These are phyloP conservation scores for Venturiaceae sp. DNA, from an alignment of 2,329 filamentous ascomycete genomes.

Conservation along the genomic window DNA sequence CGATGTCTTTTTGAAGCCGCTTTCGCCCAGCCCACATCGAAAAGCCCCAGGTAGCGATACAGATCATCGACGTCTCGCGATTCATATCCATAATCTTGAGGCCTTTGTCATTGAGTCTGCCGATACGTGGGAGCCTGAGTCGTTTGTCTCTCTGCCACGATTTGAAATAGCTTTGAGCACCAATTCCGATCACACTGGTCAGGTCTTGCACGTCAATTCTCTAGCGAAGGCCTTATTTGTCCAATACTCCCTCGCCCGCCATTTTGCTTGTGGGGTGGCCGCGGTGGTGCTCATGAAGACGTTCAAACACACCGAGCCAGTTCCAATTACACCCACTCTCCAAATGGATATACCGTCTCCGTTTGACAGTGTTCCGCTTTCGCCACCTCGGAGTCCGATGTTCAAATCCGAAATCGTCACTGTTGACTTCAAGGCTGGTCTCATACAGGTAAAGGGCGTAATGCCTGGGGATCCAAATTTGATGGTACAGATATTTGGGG, in stretches of 20 bases:
- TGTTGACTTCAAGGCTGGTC: constrained; percentile 68
- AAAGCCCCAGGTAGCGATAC: constrained; percentile 44
- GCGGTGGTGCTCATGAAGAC: constrained; percentile 54
- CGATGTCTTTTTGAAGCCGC: constrained; percentile 47
- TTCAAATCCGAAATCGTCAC: constrained; percentile 57
- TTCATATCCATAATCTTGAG: constrained; percentile 78
- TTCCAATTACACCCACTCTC: not conserved
- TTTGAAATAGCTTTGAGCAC: constrained; percentile 84
- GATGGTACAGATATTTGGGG: constrained; percentile 77
- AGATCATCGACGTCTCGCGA: constrained; percentile 71
- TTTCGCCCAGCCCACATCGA: constrained; percentile 38
- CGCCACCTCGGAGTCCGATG: constrained; percentile 1
- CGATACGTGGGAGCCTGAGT: constrained; percentile 74
- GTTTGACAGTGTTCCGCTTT: not conserved
- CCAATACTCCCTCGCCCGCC: constrained; percentile 87
- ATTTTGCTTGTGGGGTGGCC: constrained; percentile 82
- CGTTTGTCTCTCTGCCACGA: constrained; percentile 76
- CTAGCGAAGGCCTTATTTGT: constrained; percentile 68
- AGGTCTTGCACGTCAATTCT: constrained; percentile 78
- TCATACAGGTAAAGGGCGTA: constrained; percentile 80
- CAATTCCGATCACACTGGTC: constrained; percentile 74
- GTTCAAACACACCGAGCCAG: constrained; percentile 18
- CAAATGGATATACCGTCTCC: not conserved
- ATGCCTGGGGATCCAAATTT: constrained; percentile 84
- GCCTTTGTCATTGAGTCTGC: constrained; percentile 82